Percentiles rank a stretch among this genome's conserved stretches.
These are phyloP conservation scores for Salinomyces thailandicus DNA, from an alignment of 2,329 filamentous ascomycete genomes.

Conservation along the genomic window DNA sequence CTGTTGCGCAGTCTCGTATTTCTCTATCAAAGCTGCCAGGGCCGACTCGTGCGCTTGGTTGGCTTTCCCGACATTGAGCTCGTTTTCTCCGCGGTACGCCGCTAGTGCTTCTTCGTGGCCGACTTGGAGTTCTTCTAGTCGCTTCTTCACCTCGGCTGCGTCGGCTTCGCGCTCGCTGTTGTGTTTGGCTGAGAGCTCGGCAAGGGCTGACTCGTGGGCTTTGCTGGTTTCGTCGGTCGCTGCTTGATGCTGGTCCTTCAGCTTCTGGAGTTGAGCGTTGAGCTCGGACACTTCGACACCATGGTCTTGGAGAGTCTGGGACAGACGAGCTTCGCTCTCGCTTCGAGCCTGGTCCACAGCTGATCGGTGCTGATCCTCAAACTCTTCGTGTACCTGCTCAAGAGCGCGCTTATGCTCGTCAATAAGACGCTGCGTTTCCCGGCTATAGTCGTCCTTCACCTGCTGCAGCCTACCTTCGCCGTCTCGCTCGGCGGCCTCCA, in stretches of 20 bases:
- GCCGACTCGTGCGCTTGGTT: neutral
- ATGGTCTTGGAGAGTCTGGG: no score
- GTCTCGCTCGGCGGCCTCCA: constrained; percentile 1
- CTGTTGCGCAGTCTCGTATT: constrained; percentile 1
- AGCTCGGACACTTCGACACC: neutral
- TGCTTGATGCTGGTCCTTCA: constrained; percentile 5
- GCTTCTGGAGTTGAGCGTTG: neutral
- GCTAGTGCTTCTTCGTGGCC: constrained; percentile 2
- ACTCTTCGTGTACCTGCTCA: neutral
- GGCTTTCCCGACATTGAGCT: neutral
- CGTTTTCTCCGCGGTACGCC: constrained; percentile 3
- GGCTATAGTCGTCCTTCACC: constrained; percentile 1
- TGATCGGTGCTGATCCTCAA: neutral
- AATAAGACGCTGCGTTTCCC: neutral
- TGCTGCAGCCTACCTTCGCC: constrained; percentile 1
- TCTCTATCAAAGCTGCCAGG: neutral
- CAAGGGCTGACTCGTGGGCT: constrained; percentile 3
- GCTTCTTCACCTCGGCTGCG: constrained; percentile 2
- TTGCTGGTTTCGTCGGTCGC: neutral
- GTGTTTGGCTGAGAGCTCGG: constrained; percentile 5
- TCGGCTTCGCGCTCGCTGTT: constrained; percentile 1
- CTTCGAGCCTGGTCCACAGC: neutral
- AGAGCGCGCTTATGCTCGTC: neutral
- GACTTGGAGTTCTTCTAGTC: constrained; percentile 1
- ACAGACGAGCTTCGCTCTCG: neutral